Evolutionary conservation across 495 filamentous ascomycete genomes (phyloP).

Genomic region (Tuber brumale): DNA sequence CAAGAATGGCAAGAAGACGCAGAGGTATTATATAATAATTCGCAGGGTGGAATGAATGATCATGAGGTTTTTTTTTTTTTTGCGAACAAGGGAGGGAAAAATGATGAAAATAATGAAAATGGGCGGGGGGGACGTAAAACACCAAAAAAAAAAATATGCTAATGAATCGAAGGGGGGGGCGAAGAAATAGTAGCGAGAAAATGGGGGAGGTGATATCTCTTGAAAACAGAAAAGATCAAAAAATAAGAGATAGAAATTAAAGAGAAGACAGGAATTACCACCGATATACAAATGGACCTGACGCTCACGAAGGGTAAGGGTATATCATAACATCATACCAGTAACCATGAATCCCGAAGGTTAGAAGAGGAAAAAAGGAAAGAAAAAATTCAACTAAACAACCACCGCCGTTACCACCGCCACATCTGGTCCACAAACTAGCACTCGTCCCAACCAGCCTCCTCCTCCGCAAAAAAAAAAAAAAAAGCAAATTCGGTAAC

Average conservation of each 20-base stretch:
- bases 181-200: background rate
- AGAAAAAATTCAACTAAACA: slow-evolving; percentile 14
- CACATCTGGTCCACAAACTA: slow-evolving; percentile 9
- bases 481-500: slow-evolving; percentile 4
- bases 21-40: background rate
- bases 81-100: background rate
- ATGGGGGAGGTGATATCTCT: background rate
- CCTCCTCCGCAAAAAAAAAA: slow-evolving; percentile 1
- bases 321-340: slow-evolving; percentile 6
- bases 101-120: background rate
- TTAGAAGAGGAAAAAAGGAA: slow-evolving; percentile 13
- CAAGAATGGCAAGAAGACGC: background rate
- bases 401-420: slow-evolving; percentile 18
- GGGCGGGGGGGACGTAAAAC: slow-evolving; percentile 11
- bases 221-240: background rate
- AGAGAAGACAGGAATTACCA: slow-evolving; percentile 5
- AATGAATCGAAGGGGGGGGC: background rate
- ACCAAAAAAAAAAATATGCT: slow-evolving; percentile 28
- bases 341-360: slow-evolving; percentile 16
- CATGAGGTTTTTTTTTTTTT: background rate
- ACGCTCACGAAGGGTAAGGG: slow-evolving; percentile 1
- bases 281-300: background rate
- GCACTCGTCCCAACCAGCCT: background rate
- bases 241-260: slow-evolving; percentile 6
- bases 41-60: background rate